Evolutionary conservation across 1,139 yeast species (phyloP).

Genomic region (Debaryomyces fabryi): DNA sequence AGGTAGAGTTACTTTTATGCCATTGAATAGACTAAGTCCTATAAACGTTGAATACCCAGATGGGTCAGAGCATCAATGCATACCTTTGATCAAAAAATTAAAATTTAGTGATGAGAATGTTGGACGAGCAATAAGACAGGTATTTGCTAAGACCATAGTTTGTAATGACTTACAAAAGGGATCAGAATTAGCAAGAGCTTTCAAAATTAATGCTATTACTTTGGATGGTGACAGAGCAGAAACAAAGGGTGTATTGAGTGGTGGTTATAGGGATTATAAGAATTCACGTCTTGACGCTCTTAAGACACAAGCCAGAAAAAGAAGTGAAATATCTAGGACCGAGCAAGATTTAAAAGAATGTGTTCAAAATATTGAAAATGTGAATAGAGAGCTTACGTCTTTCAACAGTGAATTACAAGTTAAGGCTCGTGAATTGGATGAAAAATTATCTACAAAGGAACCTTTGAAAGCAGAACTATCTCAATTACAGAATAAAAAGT

Average conservation of each 20-base stretch:
- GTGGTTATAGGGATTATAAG: slow-evolving; percentile 81
- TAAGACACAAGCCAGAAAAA: slow-evolving; percentile 55
- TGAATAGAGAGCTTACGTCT: slow-evolving; percentile 32
- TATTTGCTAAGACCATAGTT: slow-evolving; percentile 81
- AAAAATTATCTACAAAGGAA: slow-evolving; percentile 42
- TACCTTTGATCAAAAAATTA: slow-evolving; percentile 77
- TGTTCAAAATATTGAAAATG: slow-evolving; percentile 23
- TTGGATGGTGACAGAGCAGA: slow-evolving; percentile 91
- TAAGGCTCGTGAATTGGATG: slow-evolving; percentile 40
- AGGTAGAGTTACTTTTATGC: slow-evolving; percentile 91
- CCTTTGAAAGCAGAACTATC: slow-evolving; percentile 46
- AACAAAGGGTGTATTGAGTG: slow-evolving; percentile 79
- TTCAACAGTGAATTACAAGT: slow-evolving; percentile 50
- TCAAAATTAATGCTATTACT: slow-evolving; percentile 76
- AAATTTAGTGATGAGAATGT: slow-evolving; percentile 55
- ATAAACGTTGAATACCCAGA: slow-evolving; percentile 53
- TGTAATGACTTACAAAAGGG: slow-evolving; percentile 73
- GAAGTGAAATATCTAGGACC: slow-evolving; percentile 46
- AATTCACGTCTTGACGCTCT: slow-evolving; percentile 73
- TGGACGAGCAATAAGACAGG: slow-evolving; percentile 69
- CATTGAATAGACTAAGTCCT: slow-evolving; percentile 69
- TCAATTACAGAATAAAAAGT: slow-evolving; percentile 42
- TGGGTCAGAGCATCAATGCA: slow-evolving; percentile 54
- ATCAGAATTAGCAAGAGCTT: slow-evolving; percentile 63
- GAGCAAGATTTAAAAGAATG: slow-evolving; percentile 28